phyloP scores from a whole-genome alignment of 1,284 basidiomycete species.

The Sporisorium exsertum region DNA sequence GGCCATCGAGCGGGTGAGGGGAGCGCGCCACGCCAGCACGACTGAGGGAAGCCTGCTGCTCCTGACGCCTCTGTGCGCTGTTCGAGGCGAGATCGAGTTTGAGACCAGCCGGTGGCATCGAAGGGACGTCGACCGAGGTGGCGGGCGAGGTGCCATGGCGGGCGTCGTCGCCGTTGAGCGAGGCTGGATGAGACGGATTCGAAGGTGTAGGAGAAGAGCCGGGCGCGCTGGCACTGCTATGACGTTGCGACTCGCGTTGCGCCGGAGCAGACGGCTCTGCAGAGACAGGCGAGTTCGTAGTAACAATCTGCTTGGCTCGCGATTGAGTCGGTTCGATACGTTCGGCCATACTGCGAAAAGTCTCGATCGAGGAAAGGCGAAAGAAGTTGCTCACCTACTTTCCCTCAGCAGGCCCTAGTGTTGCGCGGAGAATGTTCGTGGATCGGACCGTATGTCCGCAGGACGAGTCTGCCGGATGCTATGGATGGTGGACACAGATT shows the following conservation, averaged over 20 bases:
- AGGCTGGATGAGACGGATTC: constrained; percentile 35
- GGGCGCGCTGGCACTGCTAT: constrained; percentile 16
- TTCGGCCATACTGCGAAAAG: constrained; percentile 18
- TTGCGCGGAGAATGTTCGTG: background rate
- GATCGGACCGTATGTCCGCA: background rate
- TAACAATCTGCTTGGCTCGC: constrained; percentile 10
- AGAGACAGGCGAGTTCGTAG: constrained; percentile 2
- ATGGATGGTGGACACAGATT: background rate
- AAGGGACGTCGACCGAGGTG: constrained; percentile 32
- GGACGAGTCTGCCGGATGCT: too few species aligned
- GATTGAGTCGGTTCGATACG: constrained; percentile 6
- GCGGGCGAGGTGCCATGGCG: constrained; percentile 41
- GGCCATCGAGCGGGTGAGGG: constrained; percentile 36
- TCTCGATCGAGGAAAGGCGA: background rate
- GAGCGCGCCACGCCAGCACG: constrained; percentile 39
- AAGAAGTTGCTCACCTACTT: background rate
- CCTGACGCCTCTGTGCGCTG: constrained; percentile 23
- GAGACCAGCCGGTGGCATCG: constrained; percentile 22
- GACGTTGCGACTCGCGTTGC: constrained; percentile 7
- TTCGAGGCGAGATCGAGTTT: constrained; percentile 28
- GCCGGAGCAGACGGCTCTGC: background rate
- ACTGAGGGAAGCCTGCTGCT: constrained; percentile 36
- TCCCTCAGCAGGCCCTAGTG: background rate
- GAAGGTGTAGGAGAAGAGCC: constrained; percentile 33
- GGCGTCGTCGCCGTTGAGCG: constrained; percentile 39